phyloP scores from a whole-genome alignment of 2,329 filamentous ascomycete genomes.

The Aspergillus chevalieri region DNA sequence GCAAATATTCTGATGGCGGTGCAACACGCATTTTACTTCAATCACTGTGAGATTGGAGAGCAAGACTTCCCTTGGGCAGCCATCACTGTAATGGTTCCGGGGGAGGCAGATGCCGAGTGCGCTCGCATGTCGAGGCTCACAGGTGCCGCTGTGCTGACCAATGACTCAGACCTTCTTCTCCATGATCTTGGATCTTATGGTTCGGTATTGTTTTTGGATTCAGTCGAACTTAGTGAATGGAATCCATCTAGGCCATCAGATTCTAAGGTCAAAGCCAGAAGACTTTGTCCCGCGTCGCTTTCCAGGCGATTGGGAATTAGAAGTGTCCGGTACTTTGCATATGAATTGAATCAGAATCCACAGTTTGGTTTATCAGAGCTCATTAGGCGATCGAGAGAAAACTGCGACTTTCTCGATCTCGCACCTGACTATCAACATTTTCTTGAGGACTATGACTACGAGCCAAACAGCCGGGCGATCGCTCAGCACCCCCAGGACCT shows the following conservation, averaged over 20 bases:
- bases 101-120: constrained; percentile 80
- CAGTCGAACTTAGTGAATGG: constrained; percentile 44
- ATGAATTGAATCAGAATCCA: constrained; percentile 30
- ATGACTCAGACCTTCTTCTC: constrained; percentile 80
- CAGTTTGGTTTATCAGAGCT: constrained; percentile 24
- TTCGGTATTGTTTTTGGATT: constrained; percentile 62
- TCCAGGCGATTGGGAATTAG: constrained; percentile 27
- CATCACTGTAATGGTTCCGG: constrained; percentile 59
- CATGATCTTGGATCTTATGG: constrained; percentile 61
- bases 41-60: constrained; percentile 20
- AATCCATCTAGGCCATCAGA: constrained; percentile 8
- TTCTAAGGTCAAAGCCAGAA: constrained; percentile 23
- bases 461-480: constrained; percentile 7
- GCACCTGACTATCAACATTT: constrained; percentile 23
- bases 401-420: constrained; percentile 8
- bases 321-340: constrained; percentile 34
- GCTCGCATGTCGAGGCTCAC: constrained; percentile 55
- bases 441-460: constrained; percentile 30
- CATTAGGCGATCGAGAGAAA: constrained; percentile 25
- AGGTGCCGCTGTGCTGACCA: constrained; percentile 62
- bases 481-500: constrained; percentile 19
- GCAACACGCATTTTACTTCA: constrained; percentile 11
- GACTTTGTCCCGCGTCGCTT: constrained; percentile 34
- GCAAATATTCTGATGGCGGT: constrained; percentile 17
- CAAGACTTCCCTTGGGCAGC: constrained; percentile 26